Base-by-base conservation (phyloP, 176 grass and related monocot species). In the Cenchrus americanus region DNA sequence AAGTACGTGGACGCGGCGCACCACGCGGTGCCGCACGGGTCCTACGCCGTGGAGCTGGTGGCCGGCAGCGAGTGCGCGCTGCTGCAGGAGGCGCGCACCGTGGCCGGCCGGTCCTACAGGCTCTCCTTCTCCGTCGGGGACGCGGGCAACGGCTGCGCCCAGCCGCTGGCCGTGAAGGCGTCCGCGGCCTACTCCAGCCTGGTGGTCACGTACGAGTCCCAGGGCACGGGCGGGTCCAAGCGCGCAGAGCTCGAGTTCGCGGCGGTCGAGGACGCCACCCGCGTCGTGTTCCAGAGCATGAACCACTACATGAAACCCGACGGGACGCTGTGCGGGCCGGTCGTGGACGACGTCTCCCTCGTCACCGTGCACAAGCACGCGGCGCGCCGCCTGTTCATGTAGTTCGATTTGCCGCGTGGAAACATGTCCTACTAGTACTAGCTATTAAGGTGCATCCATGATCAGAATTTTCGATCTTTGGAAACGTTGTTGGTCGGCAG, bases 11-110 rank as follows among this genome's bases (percentile, higher is more conserved):
- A 94, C 83, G 77, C 88, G 26, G 59, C 72, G 74, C 89, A 88
- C 81, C 24, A 66, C 30, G 42, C 12, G 44, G 86, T 94, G 77
- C 89, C 89, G 13, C 89, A 61, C 4, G 92, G 92, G 54, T 2
- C 23, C 24, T 65, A 79, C 72, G 92, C 92, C 43, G 89, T 91
- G 34, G 84, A 94, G 89, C 82, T 94, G 19, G 93, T 94, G 50
- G 85, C 85, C 50, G 87, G 87, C 2, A 82, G 72, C 64, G 93
- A 94, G 82, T 44, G 54, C 23, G 87, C 93, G 63, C 87, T 94
- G 62, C 43, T 86, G 62, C 93, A 94, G 87, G 82, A 88, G 82
- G 85, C 60, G 85, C 32, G 8, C 2, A 94, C 93, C 1, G 59
- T 10, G 53, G 57, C 79, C 10, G 87, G 87, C 19, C 19, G 69